Evolutionary conservation across 768 basidiomycete genomes (phyloP), one percentile per base, ranked within the genome.

Genomic region (Ephemerocybe angulata): DNA sequence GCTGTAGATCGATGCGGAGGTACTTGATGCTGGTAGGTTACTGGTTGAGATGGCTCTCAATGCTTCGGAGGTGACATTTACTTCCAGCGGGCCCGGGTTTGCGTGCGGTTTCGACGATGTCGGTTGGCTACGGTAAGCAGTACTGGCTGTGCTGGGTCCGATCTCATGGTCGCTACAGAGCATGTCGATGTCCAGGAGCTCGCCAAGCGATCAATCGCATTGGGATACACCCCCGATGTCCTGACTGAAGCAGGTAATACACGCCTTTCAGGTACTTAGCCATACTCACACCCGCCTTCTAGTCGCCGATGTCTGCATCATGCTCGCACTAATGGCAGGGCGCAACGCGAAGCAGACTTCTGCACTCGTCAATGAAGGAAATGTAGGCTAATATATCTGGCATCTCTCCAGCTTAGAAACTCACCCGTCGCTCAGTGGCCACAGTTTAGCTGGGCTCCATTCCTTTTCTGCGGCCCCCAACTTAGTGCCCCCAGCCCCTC

Each of bases 161-260:
- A 30, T 19, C 4, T 30, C 40, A 25, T 30, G 28, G 5, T 6
- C 40, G 43, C 21, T 48, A 15, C 25, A 95, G 96, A 99, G 52
- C 97, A 98, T 59, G 78, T 93, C 35, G 82, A 89, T 58, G 71
- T 89, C 1, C 67, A 73, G 21, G 83, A 80, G 28, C 69, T 87
- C 6, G 77, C 83, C 11, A 72, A 78, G 60, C 80, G 85, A 15
- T 76, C 78, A 1, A 78, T 98, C 55, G 80, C 78, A 43, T 67
- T 98, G 5, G 97, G 97, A 6, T 92, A 93, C 68, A 98, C 95
- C 0, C 97, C 96, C 0, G 93, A 95, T 53, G 88, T 98, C 4
- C 79, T 99, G 15, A 95, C 89, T 4, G 92, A 93, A 63, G 93
- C 96, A 60, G 93, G 93, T 85, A 63, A 50, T 70, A 59, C 4